Base-by-base conservation (phyloP, 2,329 filamentous ascomycete genomes). In the Parasarocladium wereldwijsianum region DNA sequence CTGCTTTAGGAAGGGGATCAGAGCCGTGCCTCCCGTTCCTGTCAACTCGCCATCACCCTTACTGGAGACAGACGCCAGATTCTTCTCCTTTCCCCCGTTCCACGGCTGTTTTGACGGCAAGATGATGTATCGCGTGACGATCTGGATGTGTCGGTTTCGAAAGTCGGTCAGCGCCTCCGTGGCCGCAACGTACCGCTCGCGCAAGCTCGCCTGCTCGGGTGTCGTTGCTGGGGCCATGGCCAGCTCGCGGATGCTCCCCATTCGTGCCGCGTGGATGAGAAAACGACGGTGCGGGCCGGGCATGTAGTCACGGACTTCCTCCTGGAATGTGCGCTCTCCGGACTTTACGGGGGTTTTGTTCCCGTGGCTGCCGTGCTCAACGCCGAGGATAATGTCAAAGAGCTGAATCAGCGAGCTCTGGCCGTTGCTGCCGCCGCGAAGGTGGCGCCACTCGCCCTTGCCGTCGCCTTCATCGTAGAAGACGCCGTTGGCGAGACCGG, bases 351-450 rank as follows among this genome's bases (percentile, higher is more conserved):
- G 24, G 14, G 24, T 12, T 17, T 30, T 39, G 34, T 50, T 52
- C 1, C 57, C 58, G 27, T 53, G 52, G 3, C 56, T 52, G 2
- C 44, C 45, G 54, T 96, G 87, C 44, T 92, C 76, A 10, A 96
- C 66, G 3, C 84, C 83, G 0, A 96, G 65, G 0, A 85, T 70
- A 10, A 92, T 67, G 47, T 96, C 87, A 51, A 93, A 84, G 57
- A 93, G 90, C 44, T 94, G 85, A 35, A 96, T 85, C 24, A 93
- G 62, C 1, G 83, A 92, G 51, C 80, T 87, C 52, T 96, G 87
- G 0, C 86, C 87, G 44, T 94, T 94, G 50, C 82, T 92, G 4
- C 87, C 87, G 12, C 87, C 87, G n/a, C 81, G 71, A 34, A 81
- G 78, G 41, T 87, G 76, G 12, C 75, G 64, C 64, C 84, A 93